Evolutionary conservation across 2,329 filamentous ascomycete genomes (phyloP), one percentile per base, ranked within the genome.

Genomic region (Eurotiales sp.): DNA sequence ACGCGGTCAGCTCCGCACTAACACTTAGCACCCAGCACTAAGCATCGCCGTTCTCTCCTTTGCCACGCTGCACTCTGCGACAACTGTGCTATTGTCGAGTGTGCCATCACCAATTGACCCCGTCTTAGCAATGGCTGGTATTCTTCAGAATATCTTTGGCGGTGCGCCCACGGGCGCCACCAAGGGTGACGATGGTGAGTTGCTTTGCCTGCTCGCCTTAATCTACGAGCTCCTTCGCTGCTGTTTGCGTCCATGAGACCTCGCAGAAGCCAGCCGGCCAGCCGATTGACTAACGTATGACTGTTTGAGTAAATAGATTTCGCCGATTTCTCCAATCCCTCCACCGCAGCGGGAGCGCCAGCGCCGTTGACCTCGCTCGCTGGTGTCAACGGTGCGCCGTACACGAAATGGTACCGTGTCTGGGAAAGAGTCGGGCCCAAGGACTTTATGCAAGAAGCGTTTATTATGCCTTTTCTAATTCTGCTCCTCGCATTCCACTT

Each of bases 331-430:
- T 83, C 90, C 58, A 83, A 87, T 17, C 85, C 88, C 51, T 75
- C 73, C 15, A 76, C 78, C 41, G 72, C 74, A 46, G 69, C 73
- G n/a, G n/a, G n/a, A n/a, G n/a, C 41, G 68, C 73, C 22, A 61
- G 72, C 37, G 64, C 67, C 55, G 55, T 61, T n/a, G n/a, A n/a
- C n/a, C 12, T 51, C 68, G 14, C 64, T 72, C 37, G 69, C 72
- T 44, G 77, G 79, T 54, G 76, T 74, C 40, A 77, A 78, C 40
- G 71, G 68, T 39, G 74, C 77, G 22, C 87, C 88, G 12, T 96
- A 87, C 71, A 96, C 90, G 46, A 90, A 89, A 77, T 99, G 93
- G 93, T 99, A 97, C 76, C 90, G 90, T 51, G 78, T 97, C 55
- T 93, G 95, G 80, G 91, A 97, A 80, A 90, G 93, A 64, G 85